Conservation (phyloP, 1,284 basidiomycete species). For the Peniophora sp. region DNA sequence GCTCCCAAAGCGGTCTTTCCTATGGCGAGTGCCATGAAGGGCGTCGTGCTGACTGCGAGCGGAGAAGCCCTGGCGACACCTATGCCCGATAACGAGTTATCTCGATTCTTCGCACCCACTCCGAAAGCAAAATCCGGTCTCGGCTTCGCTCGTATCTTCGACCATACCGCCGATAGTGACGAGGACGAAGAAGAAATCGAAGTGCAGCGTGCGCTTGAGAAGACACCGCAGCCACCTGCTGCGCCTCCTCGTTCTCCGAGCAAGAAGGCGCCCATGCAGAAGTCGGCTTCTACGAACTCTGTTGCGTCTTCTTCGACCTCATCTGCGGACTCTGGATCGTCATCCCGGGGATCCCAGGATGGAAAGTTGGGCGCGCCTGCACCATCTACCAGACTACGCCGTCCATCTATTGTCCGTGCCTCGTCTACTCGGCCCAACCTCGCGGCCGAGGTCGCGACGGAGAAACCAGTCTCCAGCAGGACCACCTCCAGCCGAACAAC, state of each 20-base stretch:
- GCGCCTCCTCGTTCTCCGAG: background rate
- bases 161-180: constrained; percentile 29
- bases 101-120: constrained; percentile 54
- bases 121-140: constrained; percentile 48
- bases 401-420: constrained; percentile 22
- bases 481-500: constrained; percentile 23
- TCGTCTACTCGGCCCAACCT: constrained; percentile 7
- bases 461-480: constrained; percentile 30
- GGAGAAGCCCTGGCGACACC: constrained; percentile 67
- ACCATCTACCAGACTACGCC: constrained; percentile 20
- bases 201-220: constrained; percentile 4
- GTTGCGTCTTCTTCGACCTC: constrained; percentile 1
- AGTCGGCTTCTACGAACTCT: constrained; percentile 7
- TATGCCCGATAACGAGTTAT: constrained; percentile 45
- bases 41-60: constrained; percentile 67
- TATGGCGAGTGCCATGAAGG: constrained; percentile 70
- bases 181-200: constrained; percentile 24
- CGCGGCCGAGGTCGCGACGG: background rate
- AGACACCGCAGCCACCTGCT: constrained; percentile 14
- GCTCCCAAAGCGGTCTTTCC: constrained; percentile 16
- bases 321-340: constrained; percentile 1
- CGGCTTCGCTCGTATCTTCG: constrained; percentile 66
- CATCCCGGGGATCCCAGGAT: background rate
- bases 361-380: constrained; percentile 3
- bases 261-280: constrained; percentile 9